Percentiles rank a stretch among this genome's conserved stretches.
Conservation (phyloP, 441 rosid species). For the Corymbia calophylla region DNA sequence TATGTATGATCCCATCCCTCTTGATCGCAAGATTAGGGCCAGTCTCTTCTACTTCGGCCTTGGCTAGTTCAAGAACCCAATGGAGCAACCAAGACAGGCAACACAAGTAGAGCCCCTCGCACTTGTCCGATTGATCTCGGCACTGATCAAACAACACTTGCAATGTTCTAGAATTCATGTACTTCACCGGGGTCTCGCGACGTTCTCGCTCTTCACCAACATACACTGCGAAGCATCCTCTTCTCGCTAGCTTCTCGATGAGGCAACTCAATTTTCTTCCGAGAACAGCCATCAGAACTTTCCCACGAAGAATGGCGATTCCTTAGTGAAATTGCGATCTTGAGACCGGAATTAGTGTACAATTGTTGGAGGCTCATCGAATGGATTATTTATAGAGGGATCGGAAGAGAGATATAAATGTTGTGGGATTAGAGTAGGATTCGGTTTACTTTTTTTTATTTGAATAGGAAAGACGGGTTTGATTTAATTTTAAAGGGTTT, state of each 20-base stretch:
- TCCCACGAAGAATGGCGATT: neutral
- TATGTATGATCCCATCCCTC: neutral
- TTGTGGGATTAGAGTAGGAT: neutral
- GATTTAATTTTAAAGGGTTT: neutral
- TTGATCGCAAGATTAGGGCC: neutral
- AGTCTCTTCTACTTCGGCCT: neutral
- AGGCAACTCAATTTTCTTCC: fast-evolving
- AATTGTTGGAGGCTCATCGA: neutral
- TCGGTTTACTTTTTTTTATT: neutral
- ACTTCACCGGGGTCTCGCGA: neutral
- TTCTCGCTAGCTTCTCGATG: neutral
- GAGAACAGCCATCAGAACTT: neutral
- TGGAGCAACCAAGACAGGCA: neutral
- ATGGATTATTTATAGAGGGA: neutral
- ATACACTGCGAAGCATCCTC: neutral
- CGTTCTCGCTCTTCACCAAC: neutral
- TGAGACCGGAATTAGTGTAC: neutral
- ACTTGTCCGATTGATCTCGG: neutral
- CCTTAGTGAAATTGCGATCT: neutral
- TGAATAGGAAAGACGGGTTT: neutral
- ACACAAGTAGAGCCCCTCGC: neutral
- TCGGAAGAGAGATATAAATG: neutral
- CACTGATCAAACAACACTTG: neutral
- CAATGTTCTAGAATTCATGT: neutral
- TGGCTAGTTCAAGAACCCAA: neutral